Base-by-base conservation (phyloP, 2,329 filamentous ascomycete species). In the Tolypocladium cylindrosporum region DNA sequence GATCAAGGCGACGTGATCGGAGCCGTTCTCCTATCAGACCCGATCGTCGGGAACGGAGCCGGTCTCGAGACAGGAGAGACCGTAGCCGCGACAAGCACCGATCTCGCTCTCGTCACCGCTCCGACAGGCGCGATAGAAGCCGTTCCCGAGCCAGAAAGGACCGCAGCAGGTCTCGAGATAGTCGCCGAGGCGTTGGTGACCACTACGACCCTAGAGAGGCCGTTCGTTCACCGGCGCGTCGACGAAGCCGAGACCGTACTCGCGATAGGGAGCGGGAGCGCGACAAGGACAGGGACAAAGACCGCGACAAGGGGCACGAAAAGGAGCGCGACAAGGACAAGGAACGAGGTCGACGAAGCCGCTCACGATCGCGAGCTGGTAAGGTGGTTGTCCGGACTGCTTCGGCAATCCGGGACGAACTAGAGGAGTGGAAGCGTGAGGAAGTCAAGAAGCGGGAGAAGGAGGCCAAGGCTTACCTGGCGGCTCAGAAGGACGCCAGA, bases 401-500 rank as follows among this genome's bases (percentile, higher is more conserved):
- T 2, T 71, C 74, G 1, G 70, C 68, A 19, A 69, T 75, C 58
- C 77, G 77, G 54, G 75, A 78, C n/a, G 77, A 76, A 45, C 72
- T 77, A 34, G 81, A 84, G 63, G 77, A 77, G 19, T 81, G 81
- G 77, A 86, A 86, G 67, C 78, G 81, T 62, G 79, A 80, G 59
- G 82, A 85, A 64, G 82, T 84, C 56, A 81, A 78, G 67, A 82
- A 84, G 66, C 79, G 83, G 55, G 83, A 86, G 67, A 79, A 79
- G 61, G 83, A 86, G 68, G 84, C 84, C 43, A 86, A 85, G 67
- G 82, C 82, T 5, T 87, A 86, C 63, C 72, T 86, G 42, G 82
- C 82, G 8, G 82, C 82, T 3, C 82, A 85, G 63, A 80, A 81
- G 61, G 82, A 85, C 62, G 83, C 83, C 39, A 76, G 80, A 37